These are phyloP conservation scores for Cymodocea nodosa DNA, from an alignment of 116 monocot species.

Conservation along the genomic window DNA sequence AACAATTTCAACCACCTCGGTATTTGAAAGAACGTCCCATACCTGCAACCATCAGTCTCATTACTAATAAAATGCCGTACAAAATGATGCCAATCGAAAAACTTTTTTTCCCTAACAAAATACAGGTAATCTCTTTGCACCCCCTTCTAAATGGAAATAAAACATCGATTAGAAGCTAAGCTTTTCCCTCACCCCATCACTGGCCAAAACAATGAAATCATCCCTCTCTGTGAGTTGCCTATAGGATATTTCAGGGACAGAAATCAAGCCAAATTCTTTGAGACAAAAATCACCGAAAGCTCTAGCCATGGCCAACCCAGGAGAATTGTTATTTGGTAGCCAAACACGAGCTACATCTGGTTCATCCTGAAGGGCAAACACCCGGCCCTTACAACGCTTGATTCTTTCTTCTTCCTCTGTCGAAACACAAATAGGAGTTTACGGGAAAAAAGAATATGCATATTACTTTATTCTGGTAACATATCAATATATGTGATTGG, in stretches of 20 bases:
- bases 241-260: constrained; percentile 72
- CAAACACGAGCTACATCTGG: constrained; percentile 87
- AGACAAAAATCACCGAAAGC: constrained; percentile 93
- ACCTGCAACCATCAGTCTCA: constrained; percentile 22
- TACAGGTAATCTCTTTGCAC: too few species aligned
- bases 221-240: constrained; percentile 53
- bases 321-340: constrained; percentile 66
- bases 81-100: background rate
- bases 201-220: constrained; percentile 77
- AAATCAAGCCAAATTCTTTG: constrained; percentile 80
- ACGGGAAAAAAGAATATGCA: too few species aligned
- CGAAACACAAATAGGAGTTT: background rate
- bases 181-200: constrained; percentile 72
- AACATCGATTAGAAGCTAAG: background rate
- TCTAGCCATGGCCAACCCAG: constrained; percentile 90
- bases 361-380: constrained; percentile 79
- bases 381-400: constrained; percentile 39
- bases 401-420: constrained; percentile 71
- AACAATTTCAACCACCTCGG: constrained; percentile 54
- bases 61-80: background rate
- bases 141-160: background rate
- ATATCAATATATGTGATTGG: too few species aligned
- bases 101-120: background rate
- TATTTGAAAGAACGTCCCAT: constrained; percentile 76
- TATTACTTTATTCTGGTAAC: too few species aligned